These are phyloP conservation scores for Pseudonectria foliicola DNA, from an alignment of 2,329 filamentous ascomycete species.

Conservation along the genomic window DNA sequence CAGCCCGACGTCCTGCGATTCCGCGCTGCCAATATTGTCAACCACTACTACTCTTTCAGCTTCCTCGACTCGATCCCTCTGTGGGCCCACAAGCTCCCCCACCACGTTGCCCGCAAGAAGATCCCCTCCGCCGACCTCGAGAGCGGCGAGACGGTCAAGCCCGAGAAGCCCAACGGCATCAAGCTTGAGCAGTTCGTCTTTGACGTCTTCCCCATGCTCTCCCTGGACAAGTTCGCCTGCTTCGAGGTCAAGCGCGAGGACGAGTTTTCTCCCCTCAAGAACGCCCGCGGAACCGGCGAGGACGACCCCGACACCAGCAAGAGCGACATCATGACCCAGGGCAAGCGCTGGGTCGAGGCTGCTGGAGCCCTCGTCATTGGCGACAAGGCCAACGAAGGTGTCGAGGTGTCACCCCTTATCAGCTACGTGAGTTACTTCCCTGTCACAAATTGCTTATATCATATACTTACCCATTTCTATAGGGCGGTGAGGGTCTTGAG, in stretches of 20 bases:
- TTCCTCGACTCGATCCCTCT: conserved; percentile 87
- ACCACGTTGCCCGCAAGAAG: conserved; percentile 98
- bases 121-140: conserved; percentile 77
- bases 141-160: conserved; percentile 76
- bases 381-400: conserved; percentile 56
- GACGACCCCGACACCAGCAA: conserved; percentile 93
- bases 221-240: conserved; percentile 84
- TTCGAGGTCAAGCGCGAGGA: conserved; percentile 96
- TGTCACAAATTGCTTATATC: not conserved
- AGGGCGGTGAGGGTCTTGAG: conserved; percentile 59
- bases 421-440: conserved; percentile 72
- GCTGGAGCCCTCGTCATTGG: conserved; percentile 70
- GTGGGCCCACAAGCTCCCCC: conserved; percentile 80
- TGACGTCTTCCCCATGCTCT: conserved; percentile 88
- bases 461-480: conserved; percentile 8
- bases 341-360: conserved; percentile 74
- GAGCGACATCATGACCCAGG: conserved; percentile 82
- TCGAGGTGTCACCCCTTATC: conserved; percentile 87
- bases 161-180: conserved; percentile 92
- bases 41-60: conserved; percentile 96
- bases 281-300: conserved; percentile 73
- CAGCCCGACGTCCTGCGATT: conserved; percentile 82
- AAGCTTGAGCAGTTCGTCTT: conserved; percentile 99
- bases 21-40: conserved; percentile 97
- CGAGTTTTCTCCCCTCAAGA: conserved; percentile 97